Evolutionary conservation across 2,329 filamentous ascomycete genomes (phyloP).

Genomic region (Sordariomycetes sp.): DNA sequence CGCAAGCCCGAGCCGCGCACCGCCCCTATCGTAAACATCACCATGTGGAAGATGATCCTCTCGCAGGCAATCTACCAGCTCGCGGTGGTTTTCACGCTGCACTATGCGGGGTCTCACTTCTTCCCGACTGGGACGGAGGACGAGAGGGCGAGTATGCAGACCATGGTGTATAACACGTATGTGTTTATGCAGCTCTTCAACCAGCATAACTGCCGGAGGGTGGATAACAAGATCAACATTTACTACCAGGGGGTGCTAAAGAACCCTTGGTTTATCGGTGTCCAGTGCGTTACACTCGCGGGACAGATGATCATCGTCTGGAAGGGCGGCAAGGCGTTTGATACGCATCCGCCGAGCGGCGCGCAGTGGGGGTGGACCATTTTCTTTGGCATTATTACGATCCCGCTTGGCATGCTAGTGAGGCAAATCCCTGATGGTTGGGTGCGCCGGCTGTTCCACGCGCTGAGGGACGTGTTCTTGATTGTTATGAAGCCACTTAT

Average conservation of each 20-base stretch:
- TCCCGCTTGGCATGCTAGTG: conserved; percentile 42
- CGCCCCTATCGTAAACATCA: conserved; percentile 53
- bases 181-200: conserved; percentile 67
- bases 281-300: conserved; percentile 52
- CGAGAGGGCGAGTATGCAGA: conserved; percentile 30
- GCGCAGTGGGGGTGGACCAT: conserved; percentile 59
- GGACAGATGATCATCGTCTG: conserved; percentile 63
- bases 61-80: conserved; percentile 49
- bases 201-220: conserved; percentile 50
- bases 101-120: conserved; percentile 46
- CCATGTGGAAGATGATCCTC: conserved; percentile 56
- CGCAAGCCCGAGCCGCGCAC: conserved; percentile 14
- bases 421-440: conserved; percentile 24
- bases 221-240: conserved; percentile 63
- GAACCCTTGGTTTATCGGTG: conserved; percentile 66
- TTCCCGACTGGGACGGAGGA: conserved; percentile 25
- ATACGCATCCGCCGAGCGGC: conserved; percentile 45
- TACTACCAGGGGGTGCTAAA: conserved; percentile 58
- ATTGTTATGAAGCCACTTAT: conserved; percentile 7
- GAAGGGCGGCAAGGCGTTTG: conserved; percentile 55
- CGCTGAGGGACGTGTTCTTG: conserved; percentile 9
- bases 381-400: conserved; percentile 50
- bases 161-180: conserved; percentile 56
- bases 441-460: conserved; percentile 15
- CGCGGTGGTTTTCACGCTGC: conserved; percentile 39